These are phyloP conservation scores for Gossypium sturtianum DNA, from an alignment of 345 rosid species.

Conservation along the genomic window DNA sequence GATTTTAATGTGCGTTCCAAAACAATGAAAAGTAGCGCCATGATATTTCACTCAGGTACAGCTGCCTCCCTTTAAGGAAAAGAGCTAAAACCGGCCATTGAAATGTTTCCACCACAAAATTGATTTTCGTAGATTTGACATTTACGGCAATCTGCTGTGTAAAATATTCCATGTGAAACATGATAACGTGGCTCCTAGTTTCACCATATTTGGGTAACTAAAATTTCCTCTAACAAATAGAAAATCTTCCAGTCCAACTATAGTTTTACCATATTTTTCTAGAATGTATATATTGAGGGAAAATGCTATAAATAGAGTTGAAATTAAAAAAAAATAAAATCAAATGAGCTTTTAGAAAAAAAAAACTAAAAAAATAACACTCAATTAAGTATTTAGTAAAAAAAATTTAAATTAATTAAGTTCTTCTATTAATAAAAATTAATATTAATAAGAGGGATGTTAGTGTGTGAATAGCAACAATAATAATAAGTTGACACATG, in stretches of 20 bases:
- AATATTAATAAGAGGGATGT: too few relatives aligned
- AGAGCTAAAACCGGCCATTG: not conserved
- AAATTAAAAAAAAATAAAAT: too few relatives aligned
- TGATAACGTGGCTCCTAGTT: not conserved
- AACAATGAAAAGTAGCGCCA: not conserved
- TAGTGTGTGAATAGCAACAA: too few relatives aligned
- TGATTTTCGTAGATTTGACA: not conserved
- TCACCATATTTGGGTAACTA: not conserved
- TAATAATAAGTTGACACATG: too few relatives aligned
- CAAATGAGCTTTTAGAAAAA: too few relatives aligned
- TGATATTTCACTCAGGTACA: not conserved
- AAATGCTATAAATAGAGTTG: too few relatives aligned
- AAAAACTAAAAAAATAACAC: too few relatives aligned
- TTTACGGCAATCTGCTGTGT: not conserved
- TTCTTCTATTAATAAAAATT: too few relatives aligned
- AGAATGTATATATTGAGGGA: too few relatives aligned
- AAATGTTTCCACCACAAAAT: not conserved
- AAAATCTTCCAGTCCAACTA: not conserved
- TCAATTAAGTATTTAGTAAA: too few relatives aligned
- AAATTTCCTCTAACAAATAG: not conserved
- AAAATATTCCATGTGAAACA: not conserved
- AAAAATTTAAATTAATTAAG: too few relatives aligned
- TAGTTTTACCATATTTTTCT: not conserved
- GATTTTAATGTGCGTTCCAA: not conserved
- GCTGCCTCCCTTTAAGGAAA: not conserved